These are phyloP conservation scores for Hordeum pubiflorum DNA, from an alignment of 202 grass and related monocot species.

Conservation along the genomic window DNA sequence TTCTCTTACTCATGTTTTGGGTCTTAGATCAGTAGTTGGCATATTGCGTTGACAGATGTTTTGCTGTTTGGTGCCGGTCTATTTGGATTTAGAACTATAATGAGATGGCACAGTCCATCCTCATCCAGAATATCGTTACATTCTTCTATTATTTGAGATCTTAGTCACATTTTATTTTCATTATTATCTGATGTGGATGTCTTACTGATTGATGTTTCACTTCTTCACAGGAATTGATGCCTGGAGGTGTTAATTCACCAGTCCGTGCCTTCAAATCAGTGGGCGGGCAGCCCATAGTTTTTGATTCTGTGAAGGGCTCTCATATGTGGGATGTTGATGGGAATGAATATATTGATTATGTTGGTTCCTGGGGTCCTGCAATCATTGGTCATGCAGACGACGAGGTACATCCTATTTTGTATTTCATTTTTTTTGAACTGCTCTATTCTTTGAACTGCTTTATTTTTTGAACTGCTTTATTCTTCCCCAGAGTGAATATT, in stretches of 20 bases:
- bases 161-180: neutral
- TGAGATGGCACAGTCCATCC: neutral
- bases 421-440: neutral
- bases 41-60: neutral
- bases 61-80: neutral
- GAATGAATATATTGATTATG: constrained; percentile 97
- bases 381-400: constrained; percentile 97
- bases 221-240: constrained; percentile 76
- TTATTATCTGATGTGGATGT: neutral
- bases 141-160: neutral
- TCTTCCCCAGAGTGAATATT: neutral
- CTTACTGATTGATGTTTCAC: constrained; percentile 21
- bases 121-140: neutral
- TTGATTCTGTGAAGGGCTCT: constrained; percentile 95
- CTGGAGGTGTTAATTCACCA: constrained; percentile 93
- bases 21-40: constrained; percentile 15
- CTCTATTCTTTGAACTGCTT: neutral
- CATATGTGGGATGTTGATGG: constrained; percentile 97
- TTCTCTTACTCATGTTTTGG: neutral
- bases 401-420: constrained; percentile 25
- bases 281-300: constrained; percentile 85
- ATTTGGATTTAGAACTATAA: neutral
- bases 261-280: constrained; percentile 98
- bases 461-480: neutral
- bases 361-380: constrained; percentile 97